Conservation (phyloP, 2,329 filamentous ascomycete species). For the Fusarium equiseti region DNA sequence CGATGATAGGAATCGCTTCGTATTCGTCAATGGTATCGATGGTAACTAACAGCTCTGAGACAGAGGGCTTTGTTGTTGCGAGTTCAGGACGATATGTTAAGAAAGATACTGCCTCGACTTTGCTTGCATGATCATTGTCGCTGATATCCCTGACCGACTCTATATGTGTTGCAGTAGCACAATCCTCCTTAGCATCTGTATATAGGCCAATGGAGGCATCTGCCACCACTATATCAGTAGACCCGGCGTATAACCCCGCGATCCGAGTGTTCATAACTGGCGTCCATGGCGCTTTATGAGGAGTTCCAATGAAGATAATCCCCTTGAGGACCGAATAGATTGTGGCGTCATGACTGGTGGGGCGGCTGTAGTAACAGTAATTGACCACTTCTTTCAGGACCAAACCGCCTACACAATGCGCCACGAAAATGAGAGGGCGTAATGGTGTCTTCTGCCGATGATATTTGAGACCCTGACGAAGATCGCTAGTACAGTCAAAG, state of each 20-base stretch:
- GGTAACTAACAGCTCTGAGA: neutral
- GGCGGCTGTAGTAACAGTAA: neutral
- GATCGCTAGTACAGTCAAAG: neutral
- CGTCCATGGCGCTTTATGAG: neutral
- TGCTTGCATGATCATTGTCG: accelerated
- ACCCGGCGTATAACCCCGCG: neutral
- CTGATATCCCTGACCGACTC: neutral
- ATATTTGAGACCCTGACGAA: accelerated
- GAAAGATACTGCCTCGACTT: neutral
- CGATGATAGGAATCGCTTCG: neutral
- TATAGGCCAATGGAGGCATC: neutral
- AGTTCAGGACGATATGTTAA: neutral
- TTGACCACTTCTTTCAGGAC: neutral
- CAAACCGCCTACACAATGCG: neutral
- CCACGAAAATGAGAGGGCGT: neutral
- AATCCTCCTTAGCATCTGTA: neutral
- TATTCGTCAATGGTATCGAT: neutral
- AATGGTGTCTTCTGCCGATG: accelerated
- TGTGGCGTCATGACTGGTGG: neutral
- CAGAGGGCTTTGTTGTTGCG: neutral
- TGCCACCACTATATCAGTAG: neutral
- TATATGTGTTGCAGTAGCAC: neutral
- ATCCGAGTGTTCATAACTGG: neutral
- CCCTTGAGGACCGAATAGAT: neutral
- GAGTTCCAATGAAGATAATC: neutral